Percentiles rank a stretch among this genome's conserved stretches.
These are phyloP conservation scores for Punica granatum DNA, from an alignment of 345 rosid genomes.

Conservation along the genomic window DNA sequence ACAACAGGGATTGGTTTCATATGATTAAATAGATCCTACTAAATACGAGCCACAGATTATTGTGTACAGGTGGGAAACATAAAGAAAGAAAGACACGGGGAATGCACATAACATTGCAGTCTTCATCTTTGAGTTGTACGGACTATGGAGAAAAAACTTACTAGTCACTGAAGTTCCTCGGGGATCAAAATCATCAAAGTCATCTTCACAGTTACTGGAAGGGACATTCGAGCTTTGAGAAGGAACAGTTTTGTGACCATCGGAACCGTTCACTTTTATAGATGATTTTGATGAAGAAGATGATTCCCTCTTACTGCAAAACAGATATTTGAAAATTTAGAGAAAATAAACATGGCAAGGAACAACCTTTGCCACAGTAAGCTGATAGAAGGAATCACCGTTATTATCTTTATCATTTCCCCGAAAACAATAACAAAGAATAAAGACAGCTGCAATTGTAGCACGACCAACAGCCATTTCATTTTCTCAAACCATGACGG, in stretches of 20 bases:
- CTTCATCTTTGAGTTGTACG: background rate
- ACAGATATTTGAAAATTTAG: conserved; percentile 4
- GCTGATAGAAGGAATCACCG: background rate
- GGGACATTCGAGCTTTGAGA: conserved; percentile 11
- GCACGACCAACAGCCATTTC: no score
- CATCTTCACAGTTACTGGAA: conserved; percentile 42
- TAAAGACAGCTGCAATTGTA: no score
- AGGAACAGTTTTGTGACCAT: conserved; percentile 20
- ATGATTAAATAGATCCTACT: background rate
- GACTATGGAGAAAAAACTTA: conserved; percentile 28
- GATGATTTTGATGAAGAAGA: conserved; percentile 37
- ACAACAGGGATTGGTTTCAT: background rate
- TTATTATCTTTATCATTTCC: background rate
- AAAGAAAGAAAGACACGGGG: background rate
- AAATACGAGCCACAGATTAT: background rate
- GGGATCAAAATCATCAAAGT: conserved; percentile 92
- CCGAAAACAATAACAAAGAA: no score
- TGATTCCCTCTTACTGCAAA: conserved; percentile 48
- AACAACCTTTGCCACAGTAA: background rate
- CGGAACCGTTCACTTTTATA: conserved; percentile 27
- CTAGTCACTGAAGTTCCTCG: conserved; percentile 72
- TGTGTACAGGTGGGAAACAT: background rate
- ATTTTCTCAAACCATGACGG: background rate
- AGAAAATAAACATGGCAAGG: conserved; percentile 4
- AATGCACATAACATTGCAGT: background rate